Base-by-base conservation (phyloP, 352 stramenopile species). In the Globisporangium apiculatum region DNA sequence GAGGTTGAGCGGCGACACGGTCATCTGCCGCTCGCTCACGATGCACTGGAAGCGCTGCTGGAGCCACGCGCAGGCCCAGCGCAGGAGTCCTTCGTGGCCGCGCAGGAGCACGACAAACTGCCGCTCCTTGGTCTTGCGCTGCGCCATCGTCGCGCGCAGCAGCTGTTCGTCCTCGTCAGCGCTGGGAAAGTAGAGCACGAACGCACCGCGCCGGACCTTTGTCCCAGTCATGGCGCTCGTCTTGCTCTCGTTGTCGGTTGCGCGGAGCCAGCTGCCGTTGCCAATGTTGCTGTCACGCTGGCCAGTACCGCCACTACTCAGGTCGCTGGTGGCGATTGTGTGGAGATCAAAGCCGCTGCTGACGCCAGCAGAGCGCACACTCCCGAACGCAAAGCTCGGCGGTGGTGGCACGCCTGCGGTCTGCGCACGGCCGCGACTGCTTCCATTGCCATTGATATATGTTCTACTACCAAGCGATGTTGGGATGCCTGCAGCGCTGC, bases 31-130 rank as follows among this genome's bases (percentile, higher is more conserved):
- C 8, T 67, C 69, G 48, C 61, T 69, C 40, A 91, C 76, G 7
- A 91, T 64, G 52, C 80, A 89, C 61, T 91, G 80, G 61, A 87
- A 91, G 63, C 73, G 75, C 24, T 68, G 78, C 63, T 91, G 80
- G 51, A 91, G 51, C 80, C 80, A 91, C 14, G 66, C 71, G 51
- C 80, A 86, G 11, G 72, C 61, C 66, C 71, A 79, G 9, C 59
- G 56, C 17, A 91, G 53, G 18, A 91, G 67, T 48, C 79, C 64
- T 56, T 83, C 73, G 36, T 82, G 61, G 59, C 80, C 80, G 46
- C 75, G 69, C 40, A 89, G 53, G 52, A 91, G 65, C 48, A 91
- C 49, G 36, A 89, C 71, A 41, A 87, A 68, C 53, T 86, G 65
- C 49, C 45, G 61, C 53, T 89, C 76, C 14, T 71, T 67, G 43